These are phyloP conservation scores for Pythium pectinolyticum DNA, from an alignment of 352 stramenopile genomes.

Conservation along the genomic window DNA sequence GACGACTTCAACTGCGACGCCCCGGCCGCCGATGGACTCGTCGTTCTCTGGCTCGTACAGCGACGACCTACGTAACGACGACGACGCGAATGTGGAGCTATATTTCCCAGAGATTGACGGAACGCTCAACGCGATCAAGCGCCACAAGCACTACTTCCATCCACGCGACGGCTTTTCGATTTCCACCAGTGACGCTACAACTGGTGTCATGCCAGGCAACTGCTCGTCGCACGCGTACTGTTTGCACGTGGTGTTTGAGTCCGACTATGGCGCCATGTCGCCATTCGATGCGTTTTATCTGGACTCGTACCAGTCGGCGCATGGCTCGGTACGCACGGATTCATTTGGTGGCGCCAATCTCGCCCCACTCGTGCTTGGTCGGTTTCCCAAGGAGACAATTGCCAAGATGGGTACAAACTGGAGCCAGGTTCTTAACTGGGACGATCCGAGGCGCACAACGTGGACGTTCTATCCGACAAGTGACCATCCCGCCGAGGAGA, in stretches of 20 bases:
- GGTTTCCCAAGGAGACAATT: constrained; percentile 3
- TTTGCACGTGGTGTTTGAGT: constrained; percentile 37
- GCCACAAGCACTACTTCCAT: neutral
- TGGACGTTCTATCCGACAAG: constrained; percentile 39
- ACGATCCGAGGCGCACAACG: constrained; percentile 32
- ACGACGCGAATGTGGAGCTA: neutral
- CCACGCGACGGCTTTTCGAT: neutral
- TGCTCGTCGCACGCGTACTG: constrained; percentile 13
- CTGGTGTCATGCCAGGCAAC: neutral
- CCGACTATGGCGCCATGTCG: constrained; percentile 41
- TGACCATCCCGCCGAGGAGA: constrained; percentile 7
- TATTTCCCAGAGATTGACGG: neutral
- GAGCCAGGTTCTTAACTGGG: constrained; percentile 13
- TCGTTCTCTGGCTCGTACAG: neutral
- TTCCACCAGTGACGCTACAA: neutral
- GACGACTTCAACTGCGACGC: neutral
- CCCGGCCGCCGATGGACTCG: neutral
- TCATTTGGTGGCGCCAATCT: neutral
- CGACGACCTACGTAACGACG: neutral
- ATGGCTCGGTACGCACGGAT: constrained; percentile 8
- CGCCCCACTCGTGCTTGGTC: constrained; percentile 32
- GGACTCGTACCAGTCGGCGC: constrained; percentile 29
- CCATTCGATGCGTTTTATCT: constrained; percentile 46
- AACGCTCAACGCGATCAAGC: neutral
- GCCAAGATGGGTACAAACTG: neutral